phyloP scores from a whole-genome alignment of 225 moss, liverwort and hornwort genomes.

The Asterella californica region DNA sequence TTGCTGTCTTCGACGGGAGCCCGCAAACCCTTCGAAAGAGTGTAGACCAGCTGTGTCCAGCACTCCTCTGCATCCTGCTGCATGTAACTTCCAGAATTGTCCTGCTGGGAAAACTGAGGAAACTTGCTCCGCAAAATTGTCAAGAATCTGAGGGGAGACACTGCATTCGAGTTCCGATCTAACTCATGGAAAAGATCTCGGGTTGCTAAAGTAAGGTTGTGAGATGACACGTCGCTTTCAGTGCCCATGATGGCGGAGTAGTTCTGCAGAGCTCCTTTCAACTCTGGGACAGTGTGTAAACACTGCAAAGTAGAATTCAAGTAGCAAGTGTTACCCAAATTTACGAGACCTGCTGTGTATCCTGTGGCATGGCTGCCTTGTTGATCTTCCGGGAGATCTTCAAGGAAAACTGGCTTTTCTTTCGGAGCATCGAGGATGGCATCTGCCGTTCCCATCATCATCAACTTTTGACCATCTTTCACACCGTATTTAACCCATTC shows the following conservation, averaged over 20 bases:
- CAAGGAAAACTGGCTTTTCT: slow-evolving; percentile 73
- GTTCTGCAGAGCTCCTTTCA: slow-evolving; percentile 60
- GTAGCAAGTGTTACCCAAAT: slow-evolving; percentile 95
- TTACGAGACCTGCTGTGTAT: slow-evolving; percentile 82
- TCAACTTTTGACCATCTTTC: slow-evolving; percentile 89
- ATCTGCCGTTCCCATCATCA: slow-evolving; percentile 96
- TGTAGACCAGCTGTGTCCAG: slow-evolving; percentile 94
- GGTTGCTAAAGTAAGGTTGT: slow-evolving; percentile 77
- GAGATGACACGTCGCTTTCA: slow-evolving; percentile 56
- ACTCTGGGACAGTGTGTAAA: slow-evolving; percentile 86
- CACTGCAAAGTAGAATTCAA: slow-evolving; percentile 98
- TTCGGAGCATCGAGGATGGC: slow-evolving; percentile 78
- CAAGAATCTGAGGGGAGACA: slow-evolving; percentile 71
- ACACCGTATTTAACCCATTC: slow-evolving; percentile 74
- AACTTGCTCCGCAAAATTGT: slow-evolving; percentile 69
- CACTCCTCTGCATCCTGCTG: slow-evolving; percentile 98
- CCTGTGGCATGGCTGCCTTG: slow-evolving; percentile 61
- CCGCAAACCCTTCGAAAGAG: slow-evolving; percentile 70
- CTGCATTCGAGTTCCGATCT: slow-evolving; percentile 64
- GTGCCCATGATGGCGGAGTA: slow-evolving; percentile 37
- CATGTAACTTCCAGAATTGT: slow-evolving; percentile 71
- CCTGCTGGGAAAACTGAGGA: slow-evolving; percentile 89
- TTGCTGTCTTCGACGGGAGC: slow-evolving; percentile 29
- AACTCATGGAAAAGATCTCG: slow-evolving; percentile 81
- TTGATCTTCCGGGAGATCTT: slow-evolving; percentile 87